Percentiles rank a stretch among this genome's conserved stretches.
These are phyloP conservation scores for Trichoderma sp. DNA, from an alignment of 2,329 filamentous ascomycete species.

Conservation along the genomic window DNA sequence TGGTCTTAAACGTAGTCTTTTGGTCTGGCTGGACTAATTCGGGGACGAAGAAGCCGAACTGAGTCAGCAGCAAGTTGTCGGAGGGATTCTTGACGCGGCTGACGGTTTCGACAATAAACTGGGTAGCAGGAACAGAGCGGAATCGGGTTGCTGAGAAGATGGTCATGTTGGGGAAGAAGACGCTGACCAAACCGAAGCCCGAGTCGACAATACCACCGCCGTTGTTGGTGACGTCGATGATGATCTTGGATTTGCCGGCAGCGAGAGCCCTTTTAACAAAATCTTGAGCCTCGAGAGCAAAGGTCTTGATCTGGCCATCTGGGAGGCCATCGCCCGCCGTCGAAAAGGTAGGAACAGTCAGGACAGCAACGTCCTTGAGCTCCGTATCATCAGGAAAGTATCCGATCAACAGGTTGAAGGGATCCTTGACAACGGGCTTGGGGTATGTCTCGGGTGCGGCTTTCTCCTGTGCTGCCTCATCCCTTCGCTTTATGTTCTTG, in stretches of 20 bases:
- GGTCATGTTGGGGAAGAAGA: conserved; percentile 35
- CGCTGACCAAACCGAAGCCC: conserved; percentile 51
- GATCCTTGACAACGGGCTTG: neutral
- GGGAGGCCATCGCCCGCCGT: neutral
- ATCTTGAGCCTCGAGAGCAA: conserved; percentile 29
- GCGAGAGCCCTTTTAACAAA: conserved; percentile 47
- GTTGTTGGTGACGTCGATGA: conserved; percentile 66
- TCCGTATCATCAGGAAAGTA: neutral
- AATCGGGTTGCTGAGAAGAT: conserved; percentile 16
- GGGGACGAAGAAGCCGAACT: neutral
- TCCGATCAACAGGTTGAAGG: neutral
- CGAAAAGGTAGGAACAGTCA: neutral
- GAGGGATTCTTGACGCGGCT: neutral
- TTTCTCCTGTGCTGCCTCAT: neutral
- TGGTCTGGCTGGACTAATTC: neutral
- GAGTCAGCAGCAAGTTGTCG: neutral
- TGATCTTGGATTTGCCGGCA: conserved; percentile 45
- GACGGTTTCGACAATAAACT: neutral
- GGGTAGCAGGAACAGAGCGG: conserved; percentile 7
- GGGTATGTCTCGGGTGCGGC: conserved; percentile 3
- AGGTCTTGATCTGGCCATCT: conserved; percentile 9
- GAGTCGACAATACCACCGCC: conserved; percentile 54
- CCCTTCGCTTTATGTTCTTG: neutral
- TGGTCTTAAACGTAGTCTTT: neutral
- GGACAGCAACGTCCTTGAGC: neutral